A percentile compares a stretch with the other conserved stretches of the same genome.
These are phyloP conservation scores for Ligustrum vulgare DNA, from an alignment of 257 asterid genomes.

Conservation along the genomic window DNA sequence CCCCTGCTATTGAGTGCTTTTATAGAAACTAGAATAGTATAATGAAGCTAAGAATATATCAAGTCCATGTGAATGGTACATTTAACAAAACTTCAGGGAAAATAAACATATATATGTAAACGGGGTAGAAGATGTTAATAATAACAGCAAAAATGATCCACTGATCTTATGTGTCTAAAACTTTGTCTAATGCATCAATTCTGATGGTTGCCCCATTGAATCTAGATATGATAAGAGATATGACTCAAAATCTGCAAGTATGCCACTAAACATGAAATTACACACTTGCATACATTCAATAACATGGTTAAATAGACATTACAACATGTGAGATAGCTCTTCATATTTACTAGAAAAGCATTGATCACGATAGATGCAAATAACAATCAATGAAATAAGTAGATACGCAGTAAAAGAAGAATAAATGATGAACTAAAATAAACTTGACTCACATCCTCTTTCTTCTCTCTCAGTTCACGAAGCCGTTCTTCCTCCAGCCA, in stretches of 20 bases:
- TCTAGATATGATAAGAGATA: neutral
- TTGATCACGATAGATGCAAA: neutral
- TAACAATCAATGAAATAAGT: neutral
- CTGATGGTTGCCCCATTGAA: neutral
- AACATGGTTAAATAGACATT: neutral
- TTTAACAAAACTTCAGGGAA: neutral
- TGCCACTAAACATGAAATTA: neutral
- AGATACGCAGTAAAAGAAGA: neutral
- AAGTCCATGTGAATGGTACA: neutral
- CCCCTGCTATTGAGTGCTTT: neutral
- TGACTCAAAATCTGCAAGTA: neutral
- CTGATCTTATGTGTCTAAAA: neutral
- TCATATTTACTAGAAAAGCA: neutral
- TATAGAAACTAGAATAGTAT: slow-evolving; percentile 6
- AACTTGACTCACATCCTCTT: slow-evolving; percentile 64
- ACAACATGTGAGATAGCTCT: neutral
- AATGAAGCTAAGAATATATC: neutral
- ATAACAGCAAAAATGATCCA: neutral
- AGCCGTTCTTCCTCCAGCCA: slow-evolving; percentile 91
- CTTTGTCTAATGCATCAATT: neutral
- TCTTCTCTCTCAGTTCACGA: slow-evolving; percentile 73
- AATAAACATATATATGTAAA: neutral
- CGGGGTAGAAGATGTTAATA: neutral
- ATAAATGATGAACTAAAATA: slow-evolving; percentile 6
- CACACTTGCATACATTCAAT: neutral